Base-by-base conservation (phyloP, 2,329 filamentous ascomycete genomes). In the Venturia pyrina region DNA sequence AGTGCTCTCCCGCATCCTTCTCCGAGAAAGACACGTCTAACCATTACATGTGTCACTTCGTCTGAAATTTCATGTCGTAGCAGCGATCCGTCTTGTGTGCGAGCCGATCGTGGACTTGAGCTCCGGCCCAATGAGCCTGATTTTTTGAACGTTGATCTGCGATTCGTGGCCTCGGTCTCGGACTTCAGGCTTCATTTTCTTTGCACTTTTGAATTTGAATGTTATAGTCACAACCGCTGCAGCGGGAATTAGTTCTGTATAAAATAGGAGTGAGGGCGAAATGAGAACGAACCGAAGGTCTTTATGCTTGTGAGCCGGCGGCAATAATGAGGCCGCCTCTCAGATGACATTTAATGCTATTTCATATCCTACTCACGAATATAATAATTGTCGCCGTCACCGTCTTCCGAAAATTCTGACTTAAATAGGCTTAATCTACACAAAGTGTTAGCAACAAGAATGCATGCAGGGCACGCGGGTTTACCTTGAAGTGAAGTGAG, bases 401-500 rank as follows among this genome's bases (percentile, higher is more conserved):
- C 48, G 15, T 24, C 37, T 40, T 11, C 21, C 48, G 3, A 5
- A 5, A 21, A 11, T 28, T 37, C 32, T 37, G 19, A 59, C 5
- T 37, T 32, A 65, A 19, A 65, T 65, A 7, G 63, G 63, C 63
- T 65, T 65, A 24, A 65, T 65, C 63, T 65, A 24, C 19, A 40
- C 43, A 13, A 41, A 21, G 19, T 10, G 17, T 48, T 48, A 48
- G 62, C 62, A 34, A 3, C 24, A 28, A 64, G 15, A 5, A 37
- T n/a, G 7, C 17, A 15, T 40, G 13, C n/a, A 32, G 6, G 24
- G 19, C 15, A 13, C 5, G 34, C 3, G 13, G 28, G 13, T 6
- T 28, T 57, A 87, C 86, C 88, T 99, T 99, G 83, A 99, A 99
- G 80, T 99, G 95, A 69, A 99, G 83, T 2, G 91, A 91, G 72